These are phyloP conservation scores for Tuber indicum DNA, from an alignment of 495 filamentous ascomycete species.

Conservation along the genomic window DNA sequence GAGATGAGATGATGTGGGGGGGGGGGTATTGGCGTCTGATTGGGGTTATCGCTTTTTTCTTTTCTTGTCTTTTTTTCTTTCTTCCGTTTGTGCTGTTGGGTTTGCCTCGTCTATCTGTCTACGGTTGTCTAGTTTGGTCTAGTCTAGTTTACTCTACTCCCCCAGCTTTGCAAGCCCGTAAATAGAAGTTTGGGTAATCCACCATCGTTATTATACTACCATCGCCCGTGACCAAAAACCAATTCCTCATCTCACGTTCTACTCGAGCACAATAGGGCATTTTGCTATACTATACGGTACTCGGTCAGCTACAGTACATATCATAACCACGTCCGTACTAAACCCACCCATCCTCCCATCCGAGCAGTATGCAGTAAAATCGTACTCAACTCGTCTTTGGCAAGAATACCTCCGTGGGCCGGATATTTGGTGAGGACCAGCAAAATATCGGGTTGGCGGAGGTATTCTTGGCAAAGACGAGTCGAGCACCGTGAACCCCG, in stretches of 20 bases:
- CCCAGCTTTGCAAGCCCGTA: background rate
- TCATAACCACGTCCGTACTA: too few species aligned
- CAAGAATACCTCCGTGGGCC: too few species aligned
- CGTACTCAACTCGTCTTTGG: too few species aligned
- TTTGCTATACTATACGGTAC: too few species aligned
- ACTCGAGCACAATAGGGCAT: background rate
- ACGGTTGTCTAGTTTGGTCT: background rate
- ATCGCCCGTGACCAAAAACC: background rate
- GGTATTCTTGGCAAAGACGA: too few species aligned
- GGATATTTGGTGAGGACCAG: too few species aligned
- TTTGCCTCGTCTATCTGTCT: background rate
- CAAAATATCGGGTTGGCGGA: too few species aligned
- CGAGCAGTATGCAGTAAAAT: too few species aligned
- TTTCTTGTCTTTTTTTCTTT: background rate
- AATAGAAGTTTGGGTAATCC: background rate
- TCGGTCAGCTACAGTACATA: too few species aligned
- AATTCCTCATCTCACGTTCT: background rate
- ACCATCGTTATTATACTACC: background rate
- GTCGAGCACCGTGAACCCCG: too few species aligned
- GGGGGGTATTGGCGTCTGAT: background rate
- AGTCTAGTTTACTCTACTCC: background rate
- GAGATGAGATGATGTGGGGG: background rate
- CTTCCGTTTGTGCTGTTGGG: conserved; percentile 9
- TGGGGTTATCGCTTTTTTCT: background rate
- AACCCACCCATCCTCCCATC: too few species aligned